Base-by-base conservation (phyloP, 805 yeast species). In the Ogataea henricii region DNA sequence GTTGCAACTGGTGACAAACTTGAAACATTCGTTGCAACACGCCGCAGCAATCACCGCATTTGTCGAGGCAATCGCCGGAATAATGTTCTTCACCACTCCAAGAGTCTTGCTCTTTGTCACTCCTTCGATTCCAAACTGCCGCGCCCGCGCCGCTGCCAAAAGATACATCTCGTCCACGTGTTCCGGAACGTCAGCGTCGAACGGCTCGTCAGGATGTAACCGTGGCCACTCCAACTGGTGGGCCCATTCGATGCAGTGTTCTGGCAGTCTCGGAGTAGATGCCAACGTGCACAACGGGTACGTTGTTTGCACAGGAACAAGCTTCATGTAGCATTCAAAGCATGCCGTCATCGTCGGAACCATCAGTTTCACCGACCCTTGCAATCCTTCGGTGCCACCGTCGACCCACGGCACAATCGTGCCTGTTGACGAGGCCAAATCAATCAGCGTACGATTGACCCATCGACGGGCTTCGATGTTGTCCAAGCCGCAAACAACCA, bases 261-360 rank as follows among this genome's bases (percentile, higher is more conserved):
- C 97, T 0, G 97, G 94, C 7, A 89, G 67, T 51, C 98, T 69
- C n/a, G 98, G 98, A 7, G 94, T 89, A 49, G 90, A 87, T 2
- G 97, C 96, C 43, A 94, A 84, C 0, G 98, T 94, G 66, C 98
- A 94, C 55, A 92, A 83, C 2, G 98, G 97, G 57, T 83, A 88
- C 0, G 89, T 83, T 8, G 72, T 71, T 51, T 77, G 80, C 1
- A 76, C 75, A 9, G 87, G 80, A 35, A 90, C 71, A 64, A 95
- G 77, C 49, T 84, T 87, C 45, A 88, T 70, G 4, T 96, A 87
- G 60, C 99, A 92, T 64, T 92, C 98, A 70, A 89, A 92, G 67
- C 99, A 92, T 0, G 97, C 86, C 0, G 92, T 81, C 25, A 89
- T 66, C 0, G 89, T 82, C 1, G 99, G 98, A 14, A 90, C 67